These are phyloP conservation scores for Isabelozyma pseudorhagii DNA, from an alignment of 805 yeast genomes.

Conservation along the genomic window DNA sequence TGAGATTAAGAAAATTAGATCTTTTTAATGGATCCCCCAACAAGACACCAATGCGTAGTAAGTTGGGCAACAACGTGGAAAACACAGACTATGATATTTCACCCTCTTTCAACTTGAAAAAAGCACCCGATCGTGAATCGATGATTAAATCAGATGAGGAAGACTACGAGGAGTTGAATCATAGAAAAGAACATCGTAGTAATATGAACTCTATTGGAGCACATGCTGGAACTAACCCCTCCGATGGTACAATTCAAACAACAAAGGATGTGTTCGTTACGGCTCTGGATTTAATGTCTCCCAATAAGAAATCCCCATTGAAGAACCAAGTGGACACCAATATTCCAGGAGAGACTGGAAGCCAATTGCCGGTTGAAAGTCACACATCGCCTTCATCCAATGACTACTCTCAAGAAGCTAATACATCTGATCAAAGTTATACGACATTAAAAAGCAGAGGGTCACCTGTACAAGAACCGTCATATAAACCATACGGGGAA, in stretches of 20 bases:
- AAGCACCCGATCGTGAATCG: conserved; percentile 9
- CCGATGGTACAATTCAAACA: conserved; percentile 8
- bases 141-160: conserved; percentile 9
- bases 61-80: neutral
- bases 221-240: conserved; percentile 6
- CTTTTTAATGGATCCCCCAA: conserved; percentile 21
- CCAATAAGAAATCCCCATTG: neutral
- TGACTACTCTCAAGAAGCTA: conserved; percentile 4
- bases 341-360: too few relatives aligned
- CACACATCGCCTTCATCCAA: neutral
- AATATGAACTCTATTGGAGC: conserved; percentile 16
- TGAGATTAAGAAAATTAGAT: conserved; percentile 38
- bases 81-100: conserved; percentile 3
- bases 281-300: conserved; percentile 17
- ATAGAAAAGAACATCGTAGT: conserved; percentile 7
- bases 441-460: conserved; percentile 5
- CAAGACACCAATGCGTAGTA: neutral
- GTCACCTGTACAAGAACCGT: conserved; percentile 5
- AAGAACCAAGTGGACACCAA: neutral
- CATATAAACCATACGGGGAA: neutral
- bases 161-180: conserved; percentile 3
- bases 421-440: neutral
- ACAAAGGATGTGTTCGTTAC: conserved; percentile 21
- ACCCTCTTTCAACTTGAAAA: conserved; percentile 16
- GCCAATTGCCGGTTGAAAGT: neutral